These are phyloP conservation scores for Boechera stricta DNA, from an alignment of 345 rosid genomes.

Conservation along the genomic window DNA sequence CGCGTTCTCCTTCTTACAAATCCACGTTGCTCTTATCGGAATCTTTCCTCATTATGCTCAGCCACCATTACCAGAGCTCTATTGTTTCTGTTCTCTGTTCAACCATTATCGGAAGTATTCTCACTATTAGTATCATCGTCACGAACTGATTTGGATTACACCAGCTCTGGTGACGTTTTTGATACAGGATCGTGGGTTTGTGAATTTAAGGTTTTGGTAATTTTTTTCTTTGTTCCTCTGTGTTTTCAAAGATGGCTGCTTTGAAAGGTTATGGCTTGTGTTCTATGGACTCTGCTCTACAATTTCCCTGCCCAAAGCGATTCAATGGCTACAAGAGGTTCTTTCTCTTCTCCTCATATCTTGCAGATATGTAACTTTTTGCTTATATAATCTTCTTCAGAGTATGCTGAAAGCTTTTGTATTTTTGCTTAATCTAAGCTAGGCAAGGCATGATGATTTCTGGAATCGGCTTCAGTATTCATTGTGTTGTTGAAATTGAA, in stretches of 20 bases:
- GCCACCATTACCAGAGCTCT: slow-evolving; percentile 14
- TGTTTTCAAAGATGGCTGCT: slow-evolving; percentile 49
- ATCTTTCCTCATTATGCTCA: slow-evolving; percentile 32
- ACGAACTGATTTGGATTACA: slow-evolving; percentile 17
- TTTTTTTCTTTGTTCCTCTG: neutral
- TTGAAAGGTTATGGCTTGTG: slow-evolving; percentile 54
- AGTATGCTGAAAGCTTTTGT: neutral
- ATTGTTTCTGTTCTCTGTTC: slow-evolving; percentile 8
- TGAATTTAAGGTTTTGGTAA: neutral
- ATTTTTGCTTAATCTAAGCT: slow-evolving; percentile 1
- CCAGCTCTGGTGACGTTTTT: slow-evolving; percentile 3
- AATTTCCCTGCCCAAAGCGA: slow-evolving; percentile 49
- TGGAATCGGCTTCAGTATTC: neutral
- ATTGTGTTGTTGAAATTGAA: neutral
- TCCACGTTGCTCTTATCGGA: slow-evolving; percentile 25
- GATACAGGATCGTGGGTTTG: neutral
- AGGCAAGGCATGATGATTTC: neutral
- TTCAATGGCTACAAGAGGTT: slow-evolving; percentile 55
- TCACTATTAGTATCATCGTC: slow-evolving; percentile 14
- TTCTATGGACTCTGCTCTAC: slow-evolving; percentile 54
- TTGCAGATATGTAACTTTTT: neutral
- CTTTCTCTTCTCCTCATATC: slow-evolving; percentile 3
- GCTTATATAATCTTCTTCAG: neutral
- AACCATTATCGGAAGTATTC: neutral
- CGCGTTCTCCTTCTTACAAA: slow-evolving; percentile 27